Evolutionary conservation across 2,329 filamentous ascomycete genomes (phyloP).

Genomic region (Claviceps sorghi): DNA sequence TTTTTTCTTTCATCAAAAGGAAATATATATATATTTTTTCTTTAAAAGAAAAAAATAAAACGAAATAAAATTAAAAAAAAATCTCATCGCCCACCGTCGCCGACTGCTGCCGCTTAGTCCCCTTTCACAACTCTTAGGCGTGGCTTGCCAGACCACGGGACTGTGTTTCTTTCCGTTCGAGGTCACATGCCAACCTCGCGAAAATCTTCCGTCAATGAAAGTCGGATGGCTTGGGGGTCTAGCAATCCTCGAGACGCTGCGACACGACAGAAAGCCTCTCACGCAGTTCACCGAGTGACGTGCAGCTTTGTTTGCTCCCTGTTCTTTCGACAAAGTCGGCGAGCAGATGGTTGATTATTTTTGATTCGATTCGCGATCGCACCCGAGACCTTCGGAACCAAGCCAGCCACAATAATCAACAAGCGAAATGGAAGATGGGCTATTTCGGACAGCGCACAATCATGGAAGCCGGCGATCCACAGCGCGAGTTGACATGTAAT

Average conservation of each 20-base stretch:
- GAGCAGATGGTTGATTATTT: too few relatives aligned
- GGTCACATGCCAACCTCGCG: constrained; percentile 1
- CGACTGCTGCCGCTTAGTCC: background rate
- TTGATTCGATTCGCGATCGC: too few relatives aligned
- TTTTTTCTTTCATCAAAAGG: too few relatives aligned
- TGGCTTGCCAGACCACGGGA: too few relatives aligned
- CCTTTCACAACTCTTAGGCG: background rate
- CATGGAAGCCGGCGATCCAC: background rate
- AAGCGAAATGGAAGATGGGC: background rate
- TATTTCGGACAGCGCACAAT: background rate
- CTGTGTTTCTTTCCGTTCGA: background rate
- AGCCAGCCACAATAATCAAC: too few relatives aligned
- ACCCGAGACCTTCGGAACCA: too few relatives aligned
- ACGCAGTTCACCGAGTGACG: background rate
- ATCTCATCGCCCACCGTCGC: background rate
- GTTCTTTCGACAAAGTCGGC: too few relatives aligned
- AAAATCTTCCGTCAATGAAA: constrained; percentile 7
- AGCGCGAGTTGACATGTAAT: background rate
- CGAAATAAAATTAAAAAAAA: too few relatives aligned
- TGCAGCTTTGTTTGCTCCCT: too few relatives aligned
- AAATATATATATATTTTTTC: too few relatives aligned
- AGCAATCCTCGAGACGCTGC: background rate
- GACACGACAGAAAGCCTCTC: background rate
- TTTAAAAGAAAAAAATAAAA: background rate
- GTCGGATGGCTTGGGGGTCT: constrained; percentile 7